A percentile compares a stretch with the other conserved stretches of the same genome.
Evolutionary conservation across 345 rosid species (phyloP).

Genomic region (Noccaea caerulescens): DNA sequence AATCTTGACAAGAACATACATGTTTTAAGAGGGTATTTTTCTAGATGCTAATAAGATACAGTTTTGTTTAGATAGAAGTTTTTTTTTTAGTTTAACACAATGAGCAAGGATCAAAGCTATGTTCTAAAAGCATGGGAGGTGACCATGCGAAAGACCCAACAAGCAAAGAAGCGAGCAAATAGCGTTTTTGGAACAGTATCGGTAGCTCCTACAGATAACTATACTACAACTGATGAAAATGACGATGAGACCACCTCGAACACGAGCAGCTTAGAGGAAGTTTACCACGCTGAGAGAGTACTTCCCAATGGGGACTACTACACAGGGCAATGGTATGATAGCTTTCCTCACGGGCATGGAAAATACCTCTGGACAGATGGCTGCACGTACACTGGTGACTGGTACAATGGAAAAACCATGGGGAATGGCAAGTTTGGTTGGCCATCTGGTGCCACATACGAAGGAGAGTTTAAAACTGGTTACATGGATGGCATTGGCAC

Average conservation of each 20-base stretch:
- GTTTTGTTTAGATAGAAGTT: constrained; percentile 11
- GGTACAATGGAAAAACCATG: constrained; percentile 81
- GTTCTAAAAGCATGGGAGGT: constrained; percentile 93
- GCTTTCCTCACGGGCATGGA: constrained; percentile 82
- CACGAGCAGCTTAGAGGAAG: constrained; percentile 41
- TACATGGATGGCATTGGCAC: constrained; percentile 89
- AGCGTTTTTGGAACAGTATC: constrained; percentile 78
- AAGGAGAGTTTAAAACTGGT: constrained; percentile 90
- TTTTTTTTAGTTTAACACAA: constrained; percentile 28
- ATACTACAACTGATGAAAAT: constrained; percentile 40
- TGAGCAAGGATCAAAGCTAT: constrained; percentile 74
- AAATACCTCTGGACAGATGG: constrained; percentile 94
- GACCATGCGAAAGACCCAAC: constrained; percentile 82
- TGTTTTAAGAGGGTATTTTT: constrained; percentile 8
- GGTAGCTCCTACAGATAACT: constrained; percentile 57
- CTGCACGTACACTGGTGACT: constrained; percentile 83
- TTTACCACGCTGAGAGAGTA: constrained; percentile 66
- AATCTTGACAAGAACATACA: neutral
- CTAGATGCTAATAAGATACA: constrained; percentile 7
- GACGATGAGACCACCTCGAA: constrained; percentile 39
- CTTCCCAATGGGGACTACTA: constrained; percentile 88
- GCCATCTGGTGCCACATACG: constrained; percentile 90
- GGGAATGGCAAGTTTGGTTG: constrained; percentile 86
- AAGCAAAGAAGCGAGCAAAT: constrained; percentile 87
- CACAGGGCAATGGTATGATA: constrained; percentile 85